These are phyloP conservation scores for Combretum micranthum DNA, from an alignment of 345 rosid species.

Conservation along the genomic window DNA sequence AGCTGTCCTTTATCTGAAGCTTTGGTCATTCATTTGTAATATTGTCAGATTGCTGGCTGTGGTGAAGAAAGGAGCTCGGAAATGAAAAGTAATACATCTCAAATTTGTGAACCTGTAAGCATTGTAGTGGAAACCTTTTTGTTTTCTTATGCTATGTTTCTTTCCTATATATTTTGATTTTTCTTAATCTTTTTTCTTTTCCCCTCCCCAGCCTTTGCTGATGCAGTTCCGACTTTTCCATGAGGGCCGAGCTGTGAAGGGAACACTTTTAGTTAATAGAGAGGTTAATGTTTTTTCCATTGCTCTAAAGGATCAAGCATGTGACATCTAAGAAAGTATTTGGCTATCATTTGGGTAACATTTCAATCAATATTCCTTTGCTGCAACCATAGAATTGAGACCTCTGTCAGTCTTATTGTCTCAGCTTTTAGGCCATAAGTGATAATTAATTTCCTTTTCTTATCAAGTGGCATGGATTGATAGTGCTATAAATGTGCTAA, in stretches of 20 bases:
- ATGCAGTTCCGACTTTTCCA: slow-evolving; percentile 70
- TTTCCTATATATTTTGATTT: slow-evolving; percentile 1
- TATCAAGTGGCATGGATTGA: too few relatives aligned
- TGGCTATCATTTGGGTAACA: too few relatives aligned
- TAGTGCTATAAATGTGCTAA: too few relatives aligned
- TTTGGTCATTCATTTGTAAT: too few relatives aligned
- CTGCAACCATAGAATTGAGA: too few relatives aligned
- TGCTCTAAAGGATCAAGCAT: too few relatives aligned
- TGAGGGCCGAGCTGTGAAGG: slow-evolving; percentile 67
- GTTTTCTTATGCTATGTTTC: not conserved
- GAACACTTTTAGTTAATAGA: slow-evolving; percentile 65
- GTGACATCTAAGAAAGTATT: too few relatives aligned
- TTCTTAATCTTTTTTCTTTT: slow-evolving; percentile 7
- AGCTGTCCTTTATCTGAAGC: too few relatives aligned
- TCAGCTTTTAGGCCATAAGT: too few relatives aligned
- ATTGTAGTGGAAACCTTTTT: not conserved
- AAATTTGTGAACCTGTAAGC: slow-evolving; percentile 20
- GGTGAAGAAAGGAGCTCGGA: slow-evolving; percentile 10
- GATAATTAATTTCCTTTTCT: too few relatives aligned
- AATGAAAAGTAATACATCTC: slow-evolving; percentile 14
- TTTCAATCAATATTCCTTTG: too few relatives aligned
- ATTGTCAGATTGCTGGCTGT: not conserved
- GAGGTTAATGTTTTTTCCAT: slow-evolving; percentile 27
- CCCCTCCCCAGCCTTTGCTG: slow-evolving; percentile 86
- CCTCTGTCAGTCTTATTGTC: too few relatives aligned